These are phyloP conservation scores for Aureobasidium lini DNA, from an alignment of 2,329 filamentous ascomycete species.

Conservation along the genomic window DNA sequence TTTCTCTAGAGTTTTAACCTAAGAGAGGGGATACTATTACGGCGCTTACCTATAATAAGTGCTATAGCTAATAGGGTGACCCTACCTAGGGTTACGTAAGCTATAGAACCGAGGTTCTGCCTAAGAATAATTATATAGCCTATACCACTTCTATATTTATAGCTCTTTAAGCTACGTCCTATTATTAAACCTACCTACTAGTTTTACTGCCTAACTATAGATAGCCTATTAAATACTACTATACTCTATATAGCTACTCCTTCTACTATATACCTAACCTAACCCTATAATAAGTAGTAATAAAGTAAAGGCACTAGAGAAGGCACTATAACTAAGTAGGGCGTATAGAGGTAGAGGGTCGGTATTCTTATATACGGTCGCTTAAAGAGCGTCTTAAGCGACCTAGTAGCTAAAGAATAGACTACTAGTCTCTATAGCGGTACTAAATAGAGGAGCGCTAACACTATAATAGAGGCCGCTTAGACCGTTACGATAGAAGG, in stretches of 20 bases:
- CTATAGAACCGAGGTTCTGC: no score
- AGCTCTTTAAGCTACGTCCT: no score
- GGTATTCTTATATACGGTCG: constrained; percentile 48
- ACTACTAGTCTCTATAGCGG: constrained; percentile 84
- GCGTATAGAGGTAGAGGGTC: constrained; percentile 64
- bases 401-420: constrained; percentile 63
- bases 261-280: neutral
- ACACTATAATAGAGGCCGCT: constrained; percentile 84
- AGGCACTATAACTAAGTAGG: constrained; percentile 72
- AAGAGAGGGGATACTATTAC: no score
- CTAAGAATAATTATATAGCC: no score
- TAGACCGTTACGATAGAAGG: constrained; percentile 70
- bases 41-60: neutral
- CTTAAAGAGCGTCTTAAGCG: constrained; percentile 53
- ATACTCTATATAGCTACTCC: neutral
- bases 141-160: no score
- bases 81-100: no score
- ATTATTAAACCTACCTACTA: no score
- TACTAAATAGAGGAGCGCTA: constrained; percentile 80
- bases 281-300: neutral
- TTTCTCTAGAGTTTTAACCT: no score
- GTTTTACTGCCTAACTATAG: no score
- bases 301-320: constrained; percentile 84
- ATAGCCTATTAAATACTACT: neutral
- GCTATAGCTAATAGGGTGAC: no score